Percentiles rank a stretch among this genome's conserved stretches.
Evolutionary conservation across 352 stramenopile genomes (phyloP).

Genomic region (Globisporangium echinulatum): DNA sequence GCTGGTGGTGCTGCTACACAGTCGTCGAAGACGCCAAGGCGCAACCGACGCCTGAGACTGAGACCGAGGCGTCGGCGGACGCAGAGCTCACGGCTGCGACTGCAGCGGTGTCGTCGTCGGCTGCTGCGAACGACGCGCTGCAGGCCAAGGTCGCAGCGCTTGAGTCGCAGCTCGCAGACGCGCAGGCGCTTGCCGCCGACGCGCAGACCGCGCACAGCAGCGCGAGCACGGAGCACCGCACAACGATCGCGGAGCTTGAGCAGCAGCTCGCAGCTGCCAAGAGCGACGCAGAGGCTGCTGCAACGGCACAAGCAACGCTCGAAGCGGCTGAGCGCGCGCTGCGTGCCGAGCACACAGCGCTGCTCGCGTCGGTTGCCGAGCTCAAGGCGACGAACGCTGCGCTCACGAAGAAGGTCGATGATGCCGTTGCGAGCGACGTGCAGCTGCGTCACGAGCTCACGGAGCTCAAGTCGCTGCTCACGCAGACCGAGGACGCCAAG

Average conservation of each 20-base stretch:
- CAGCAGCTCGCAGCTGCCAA: conserved; percentile 13
- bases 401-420: conserved; percentile 24
- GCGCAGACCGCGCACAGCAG: conserved; percentile 11
- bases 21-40: conserved; percentile 26
- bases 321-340: conserved; percentile 17
- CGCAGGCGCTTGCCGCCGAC: conserved; percentile 13
- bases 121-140: conserved; percentile 1
- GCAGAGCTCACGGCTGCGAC: background rate
- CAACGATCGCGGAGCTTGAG: conserved; percentile 18
- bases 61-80: background rate
- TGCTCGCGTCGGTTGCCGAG: conserved; percentile 15
- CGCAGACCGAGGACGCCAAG: conserved; percentile 28
- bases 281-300: conserved; percentile 7
- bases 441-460: conserved; percentile 10
- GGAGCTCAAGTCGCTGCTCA: conserved; percentile 23
- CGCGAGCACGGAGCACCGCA: conserved; percentile 8
- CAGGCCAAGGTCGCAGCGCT: conserved; percentile 14
- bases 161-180: conserved; percentile 12
- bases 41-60: conserved; percentile 13
- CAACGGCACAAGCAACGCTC: conserved; percentile 14
- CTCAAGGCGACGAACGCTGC: conserved; percentile 19
- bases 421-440: conserved; percentile 11
- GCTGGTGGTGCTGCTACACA: conserved; percentile 10
- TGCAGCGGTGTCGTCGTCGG: conserved; percentile 1
- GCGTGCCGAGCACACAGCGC: conserved; percentile 17